These are phyloP conservation scores for Fusarium sp. DNA, from an alignment of 2,329 filamentous ascomycete species.

Conservation along the genomic window DNA sequence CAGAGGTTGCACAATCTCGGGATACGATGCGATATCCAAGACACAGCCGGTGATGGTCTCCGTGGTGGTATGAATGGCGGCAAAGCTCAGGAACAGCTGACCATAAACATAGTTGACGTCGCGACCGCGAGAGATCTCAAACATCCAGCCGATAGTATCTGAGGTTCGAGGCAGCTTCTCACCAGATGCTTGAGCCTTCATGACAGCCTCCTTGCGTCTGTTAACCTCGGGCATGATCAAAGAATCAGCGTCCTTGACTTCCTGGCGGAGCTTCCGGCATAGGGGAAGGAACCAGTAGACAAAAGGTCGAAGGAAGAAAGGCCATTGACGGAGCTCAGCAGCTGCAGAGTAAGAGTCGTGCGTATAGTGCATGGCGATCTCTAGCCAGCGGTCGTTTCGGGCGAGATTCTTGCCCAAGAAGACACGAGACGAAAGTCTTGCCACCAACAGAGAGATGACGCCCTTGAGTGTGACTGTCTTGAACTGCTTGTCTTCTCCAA, in stretches of 20 bases:
- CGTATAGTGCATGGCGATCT: slow-evolving; percentile 54
- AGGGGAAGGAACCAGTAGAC: background rate
- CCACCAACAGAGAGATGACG: slow-evolving; percentile 44
- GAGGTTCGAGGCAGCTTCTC: slow-evolving; percentile 34
- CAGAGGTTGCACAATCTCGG: background rate
- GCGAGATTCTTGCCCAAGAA: slow-evolving; percentile 57
- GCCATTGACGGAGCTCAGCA: background rate
- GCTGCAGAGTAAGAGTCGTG: slow-evolving; percentile 47
- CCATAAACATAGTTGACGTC: slow-evolving; percentile 45
- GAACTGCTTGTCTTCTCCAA: background rate
- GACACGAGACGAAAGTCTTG: slow-evolving; percentile 58
- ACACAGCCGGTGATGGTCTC: background rate
- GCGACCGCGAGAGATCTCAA: slow-evolving; percentile 45
- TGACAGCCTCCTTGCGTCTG: background rate
- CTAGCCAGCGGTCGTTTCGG: slow-evolving; percentile 57
- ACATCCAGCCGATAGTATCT: slow-evolving; percentile 56
- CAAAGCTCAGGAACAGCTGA: slow-evolving; percentile 60
- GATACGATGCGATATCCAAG: background rate
- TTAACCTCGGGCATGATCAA: background rate
- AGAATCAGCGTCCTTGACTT: background rate
- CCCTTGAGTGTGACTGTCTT: background rate
- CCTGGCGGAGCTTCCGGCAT: background rate
- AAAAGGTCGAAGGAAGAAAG: background rate
- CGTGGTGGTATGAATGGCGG: background rate
- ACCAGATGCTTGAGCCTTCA: background rate